Conservation (phyloP, 2,329 filamentous ascomycete species). For the Huntiella moniliformis region DNA sequence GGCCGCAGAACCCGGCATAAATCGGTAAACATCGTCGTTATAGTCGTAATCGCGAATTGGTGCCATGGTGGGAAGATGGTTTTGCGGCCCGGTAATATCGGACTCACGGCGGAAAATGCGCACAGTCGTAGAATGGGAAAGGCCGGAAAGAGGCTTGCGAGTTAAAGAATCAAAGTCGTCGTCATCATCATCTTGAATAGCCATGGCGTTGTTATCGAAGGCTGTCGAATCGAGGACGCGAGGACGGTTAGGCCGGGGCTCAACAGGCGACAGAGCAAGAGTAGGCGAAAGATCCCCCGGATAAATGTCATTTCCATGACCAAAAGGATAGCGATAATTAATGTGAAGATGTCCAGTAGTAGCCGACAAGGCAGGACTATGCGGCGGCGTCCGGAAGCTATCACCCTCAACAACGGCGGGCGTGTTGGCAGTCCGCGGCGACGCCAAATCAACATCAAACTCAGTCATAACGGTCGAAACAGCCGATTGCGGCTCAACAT, state of each 20-base stretch:
- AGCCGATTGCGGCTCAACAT: conserved; percentile 26
- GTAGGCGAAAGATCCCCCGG: conserved; percentile 10
- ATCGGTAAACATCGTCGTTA: conserved; percentile 23
- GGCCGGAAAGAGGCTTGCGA: not conserved
- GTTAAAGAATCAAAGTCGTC: conserved; percentile 13
- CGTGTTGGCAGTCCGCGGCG: not conserved
- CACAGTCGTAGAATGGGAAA: conserved; percentile 9
- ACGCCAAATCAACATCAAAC: conserved; percentile 39
- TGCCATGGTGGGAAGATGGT: not conserved
- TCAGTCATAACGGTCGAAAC: conserved; percentile 48
- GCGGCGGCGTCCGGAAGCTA: conserved; percentile 1
- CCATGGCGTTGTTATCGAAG: conserved; percentile 14
- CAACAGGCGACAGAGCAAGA: conserved; percentile 9
- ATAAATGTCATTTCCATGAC: conserved; percentile 7
- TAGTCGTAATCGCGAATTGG: conserved; percentile 12
- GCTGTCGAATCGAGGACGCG: not conserved
- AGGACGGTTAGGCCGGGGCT: conserved; percentile 1
- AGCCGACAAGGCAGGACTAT: not conserved
- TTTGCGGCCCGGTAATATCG: conserved; percentile 14
- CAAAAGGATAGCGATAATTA: conserved; percentile 11
- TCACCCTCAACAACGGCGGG: conserved; percentile 1
- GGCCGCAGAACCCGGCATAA: conserved; percentile 17
- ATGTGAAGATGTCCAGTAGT: conserved; percentile 5
- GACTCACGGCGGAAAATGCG: conserved; percentile 28
- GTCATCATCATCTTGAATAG: conserved; percentile 23